Evolutionary conservation across 148 eudicot genomes (phyloP), one percentile per base, ranked within the genome.

Genomic region (Salicornia ramosissima): DNA sequence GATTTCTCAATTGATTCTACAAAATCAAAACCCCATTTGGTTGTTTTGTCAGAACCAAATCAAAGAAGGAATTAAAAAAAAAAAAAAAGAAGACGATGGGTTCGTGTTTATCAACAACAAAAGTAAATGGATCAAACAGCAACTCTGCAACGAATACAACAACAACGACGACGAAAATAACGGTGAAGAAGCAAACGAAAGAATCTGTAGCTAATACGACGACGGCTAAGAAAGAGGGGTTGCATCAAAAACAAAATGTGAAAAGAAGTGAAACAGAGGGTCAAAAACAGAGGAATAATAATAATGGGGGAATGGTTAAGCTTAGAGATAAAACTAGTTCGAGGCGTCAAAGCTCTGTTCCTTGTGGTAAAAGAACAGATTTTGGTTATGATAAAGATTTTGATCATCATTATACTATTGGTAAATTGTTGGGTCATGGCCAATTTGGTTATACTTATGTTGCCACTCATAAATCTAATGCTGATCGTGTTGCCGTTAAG

Each of bases 391-490:
- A 67, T 18, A 93, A 87, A 64, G 90, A 90, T 61, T 93, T 93
- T 71, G 87, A 90, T 61, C 49, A 65, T 60, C 79, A 69, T 50
- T 93, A 88, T 75, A 29, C 79, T 7, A 87, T 86, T 78, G 98
- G 98, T 70, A 93, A 87, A 72, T 82, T 93, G 76, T 84, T 93
- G 81, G 98, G 98, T 10, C 98, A 90, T 78, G 98, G 98, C 1
- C 98, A 93, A 82, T 90, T 93, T 87, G 98, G 98, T 40, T 90
- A 88, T 74, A 93, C 98, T 0, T 93, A 93, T 74, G 90, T 86
- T 69, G 98, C 98, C 1, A 88, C 84, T 31, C 84, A 93, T 78
- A 84, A 78, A 75, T 76, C 75, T 64, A 84, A 79, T 70, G 96
- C 86, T 10, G 84, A 93, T 83, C 96, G 92, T 78, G 96, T 93